Evolutionary conservation across 2,329 filamentous ascomycete species (phyloP).

Genomic region (Trichoderma sp.): DNA sequence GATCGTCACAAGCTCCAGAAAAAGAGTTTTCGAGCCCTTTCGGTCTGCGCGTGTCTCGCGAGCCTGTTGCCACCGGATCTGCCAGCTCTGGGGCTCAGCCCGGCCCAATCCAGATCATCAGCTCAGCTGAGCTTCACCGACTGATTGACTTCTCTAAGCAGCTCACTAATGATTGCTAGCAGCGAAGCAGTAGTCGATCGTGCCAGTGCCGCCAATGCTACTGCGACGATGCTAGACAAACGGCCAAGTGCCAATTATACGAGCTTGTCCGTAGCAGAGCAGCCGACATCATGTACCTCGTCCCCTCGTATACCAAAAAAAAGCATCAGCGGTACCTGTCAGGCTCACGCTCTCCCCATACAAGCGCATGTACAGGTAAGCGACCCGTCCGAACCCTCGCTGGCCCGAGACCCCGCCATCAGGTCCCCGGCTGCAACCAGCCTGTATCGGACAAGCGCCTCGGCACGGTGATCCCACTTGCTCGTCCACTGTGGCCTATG

Average conservation of each 20-base stretch:
- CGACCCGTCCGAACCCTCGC: slow-evolving; percentile 1
- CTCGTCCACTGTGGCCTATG: neutral
- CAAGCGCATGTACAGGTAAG: neutral
- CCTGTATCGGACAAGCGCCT: slow-evolving; percentile 24
- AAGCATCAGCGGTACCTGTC: neutral
- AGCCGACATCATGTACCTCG: neutral
- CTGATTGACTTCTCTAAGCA: neutral
- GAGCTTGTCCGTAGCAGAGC: neutral
- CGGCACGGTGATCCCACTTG: slow-evolving; percentile 20
- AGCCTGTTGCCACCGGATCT: neutral
- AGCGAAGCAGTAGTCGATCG: neutral
- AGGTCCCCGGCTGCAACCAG: slow-evolving; percentile 16
- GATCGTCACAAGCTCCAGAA: neutral
- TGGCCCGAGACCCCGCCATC: slow-evolving; percentile 8
- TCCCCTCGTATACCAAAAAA: neutral
- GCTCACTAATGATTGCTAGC: neutral
- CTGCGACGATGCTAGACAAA: no score
- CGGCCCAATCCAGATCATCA: neutral
- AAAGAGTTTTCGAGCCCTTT: neutral
- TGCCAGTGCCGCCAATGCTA: neutral
- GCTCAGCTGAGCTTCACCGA: neutral
- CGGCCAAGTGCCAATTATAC: neutral
- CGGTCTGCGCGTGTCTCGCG: neutral
- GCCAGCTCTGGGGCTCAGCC: neutral
- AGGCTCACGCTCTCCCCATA: neutral